These are phyloP conservation scores for Fusarium abutilonis DNA, from an alignment of 2,329 filamentous ascomycete genomes.

Conservation along the genomic window DNA sequence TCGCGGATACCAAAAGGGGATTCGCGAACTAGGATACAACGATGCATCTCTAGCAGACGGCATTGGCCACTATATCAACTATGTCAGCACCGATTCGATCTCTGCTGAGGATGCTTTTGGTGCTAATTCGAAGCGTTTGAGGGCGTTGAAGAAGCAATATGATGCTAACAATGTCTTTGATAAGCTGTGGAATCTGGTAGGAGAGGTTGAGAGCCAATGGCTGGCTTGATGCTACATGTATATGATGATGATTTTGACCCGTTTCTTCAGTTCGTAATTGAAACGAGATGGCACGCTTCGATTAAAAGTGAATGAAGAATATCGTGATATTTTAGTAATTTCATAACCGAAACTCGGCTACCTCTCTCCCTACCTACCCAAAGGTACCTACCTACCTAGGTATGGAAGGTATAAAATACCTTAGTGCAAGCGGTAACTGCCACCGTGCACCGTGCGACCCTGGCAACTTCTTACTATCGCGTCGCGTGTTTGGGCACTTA, in stretches of 20 bases:
- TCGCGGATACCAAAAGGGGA: conserved; percentile 30
- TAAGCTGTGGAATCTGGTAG: conserved; percentile 38
- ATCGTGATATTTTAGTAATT: not conserved
- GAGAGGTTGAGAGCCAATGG: conserved; percentile 35
- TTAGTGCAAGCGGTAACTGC: not conserved
- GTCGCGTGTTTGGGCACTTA: conserved; percentile 25
- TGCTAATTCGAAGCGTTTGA: conserved; percentile 28
- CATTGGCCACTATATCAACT: conserved; percentile 38
- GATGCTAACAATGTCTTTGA: conserved; percentile 38
- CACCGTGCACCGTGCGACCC: conserved; percentile 19
- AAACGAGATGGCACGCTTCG: too few relatives aligned
- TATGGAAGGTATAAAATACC: too few relatives aligned
- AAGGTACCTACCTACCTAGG: too few relatives aligned
- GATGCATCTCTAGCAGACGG: conserved; percentile 30
- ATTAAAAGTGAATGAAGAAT: too few relatives aligned
- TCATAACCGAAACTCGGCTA: too few relatives aligned
- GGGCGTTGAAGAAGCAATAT: conserved; percentile 34
- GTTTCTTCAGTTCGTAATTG: too few relatives aligned
- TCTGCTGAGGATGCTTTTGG: conserved; percentile 38
- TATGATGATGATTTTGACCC: too few relatives aligned
- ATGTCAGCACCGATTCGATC: conserved; percentile 24
- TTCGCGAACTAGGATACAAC: conserved; percentile 38
- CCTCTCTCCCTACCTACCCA: too few relatives aligned
- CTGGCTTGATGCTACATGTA: conserved; percentile 9
- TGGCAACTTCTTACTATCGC: conserved; percentile 4